Evolutionary conservation across 1,139 yeast species (phyloP).

Genomic region (Yamadazyma mexicana): DNA sequence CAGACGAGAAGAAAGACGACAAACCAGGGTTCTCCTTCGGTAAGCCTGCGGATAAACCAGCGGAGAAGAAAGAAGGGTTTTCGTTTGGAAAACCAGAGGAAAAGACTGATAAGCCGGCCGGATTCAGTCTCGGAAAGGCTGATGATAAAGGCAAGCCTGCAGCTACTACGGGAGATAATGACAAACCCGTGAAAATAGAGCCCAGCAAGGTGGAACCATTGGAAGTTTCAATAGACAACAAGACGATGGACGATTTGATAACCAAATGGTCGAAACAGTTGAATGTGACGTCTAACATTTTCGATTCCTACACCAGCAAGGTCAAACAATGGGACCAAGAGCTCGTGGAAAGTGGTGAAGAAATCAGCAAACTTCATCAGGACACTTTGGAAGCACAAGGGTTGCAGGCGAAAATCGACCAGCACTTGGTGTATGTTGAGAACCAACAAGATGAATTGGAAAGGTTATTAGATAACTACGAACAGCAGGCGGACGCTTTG

Average conservation of each 20-base stretch:
- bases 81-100: conserved; percentile 21
- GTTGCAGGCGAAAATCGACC: conserved; percentile 82
- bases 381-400: conserved; percentile 84
- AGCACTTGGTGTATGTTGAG: conserved; percentile 79
- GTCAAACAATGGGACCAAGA: conserved; percentile 85
- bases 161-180: not conserved
- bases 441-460: conserved; percentile 93
- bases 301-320: conserved; percentile 73
- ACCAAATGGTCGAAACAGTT: conserved; percentile 92
- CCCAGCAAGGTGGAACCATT: conserved; percentile 59
- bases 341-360: conserved; percentile 82
- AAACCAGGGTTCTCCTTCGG: conserved; percentile 27
- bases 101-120: conserved; percentile 18
- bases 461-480: conserved; percentile 77
- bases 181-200: conserved; percentile 51
- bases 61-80: conserved; percentile 22
- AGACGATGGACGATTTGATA: conserved; percentile 88
- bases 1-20: conserved; percentile 23
- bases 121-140: conserved; percentile 5
- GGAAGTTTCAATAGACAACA: conserved; percentile 81
- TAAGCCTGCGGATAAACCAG: conserved; percentile 23
- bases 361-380: conserved; percentile 73
- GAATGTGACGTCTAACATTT: conserved; percentile 68
- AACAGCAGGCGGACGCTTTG: conserved; percentile 72
- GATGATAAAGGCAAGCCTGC: conserved; percentile 13